Evolutionary conservation across 2,329 filamentous ascomycete genomes (phyloP), one percentile per base, ranked within the genome.

Genomic region (Corynespora cassiicola): DNA sequence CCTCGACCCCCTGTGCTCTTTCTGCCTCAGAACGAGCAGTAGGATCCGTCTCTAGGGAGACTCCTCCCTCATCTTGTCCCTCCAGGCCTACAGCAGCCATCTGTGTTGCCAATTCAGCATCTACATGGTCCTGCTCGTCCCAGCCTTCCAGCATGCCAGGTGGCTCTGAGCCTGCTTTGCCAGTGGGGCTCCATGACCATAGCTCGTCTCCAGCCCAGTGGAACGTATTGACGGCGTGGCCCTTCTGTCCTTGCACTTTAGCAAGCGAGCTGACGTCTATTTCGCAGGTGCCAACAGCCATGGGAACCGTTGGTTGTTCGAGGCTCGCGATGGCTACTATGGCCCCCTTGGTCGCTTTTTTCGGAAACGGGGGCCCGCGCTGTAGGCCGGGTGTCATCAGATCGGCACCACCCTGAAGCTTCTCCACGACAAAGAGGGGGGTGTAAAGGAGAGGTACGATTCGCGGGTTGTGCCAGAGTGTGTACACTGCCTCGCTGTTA

Each of bases 151-250:
- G 56, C 9, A 73, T 66, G 18, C 76, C 75, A 1, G 83, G 82
- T 9, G 78, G 69, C 11, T 74, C 65, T 24, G 68, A 67, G 7
- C 81, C 82, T 12, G 77, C 72, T 42, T 73, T 76, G 5, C 75
- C 79, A 18, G 69, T 71, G 20, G 75, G 71, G 53, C 76, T 82
- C 79, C 81, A 85, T 4, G 72, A 72, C 82, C 83, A 87, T n/a
- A 86, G 58, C 66, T 87, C 84, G 66, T 87, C 84, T 1, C 84
- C 82, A 44, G 77, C 75, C 84, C 84, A 87, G 56, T 87, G 84
- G 31, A 86, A 68, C 4, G 79, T 82, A 47, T 80, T 75, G 7
- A 87, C 82, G 2, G 84, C 84, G 66, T 81, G 79, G 1, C 84
- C 84, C 56, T 81, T 85, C 10, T 74, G 71, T 0, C 84, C 83